Base-by-base conservation (phyloP, 768 basidiomycete genomes). In the Boletus speciosus region DNA sequence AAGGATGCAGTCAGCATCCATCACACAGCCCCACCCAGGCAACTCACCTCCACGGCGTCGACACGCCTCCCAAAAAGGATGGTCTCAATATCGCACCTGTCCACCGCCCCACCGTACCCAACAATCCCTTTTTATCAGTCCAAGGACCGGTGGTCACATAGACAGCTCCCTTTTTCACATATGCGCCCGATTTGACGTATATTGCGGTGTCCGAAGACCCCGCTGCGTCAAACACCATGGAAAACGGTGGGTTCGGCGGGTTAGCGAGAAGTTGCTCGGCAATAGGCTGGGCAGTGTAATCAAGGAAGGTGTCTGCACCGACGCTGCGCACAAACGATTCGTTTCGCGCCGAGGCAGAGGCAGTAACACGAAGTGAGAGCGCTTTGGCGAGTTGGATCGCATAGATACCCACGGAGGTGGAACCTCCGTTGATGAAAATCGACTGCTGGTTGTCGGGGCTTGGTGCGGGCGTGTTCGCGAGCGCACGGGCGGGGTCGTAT, bases 361-460 rank as follows among this genome's bases (percentile, higher is more conserved):
- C 80, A 2, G 79, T 72, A 5, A 90, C 86, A 4, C 57, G 71
- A 51, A 81, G 81, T 4, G 85, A 85, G 56, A 73, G 74, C 1
- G 80, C 76, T 63, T 89, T 90, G 8, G 88, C 86, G 10, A 90
- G 64, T 65, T 90, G 86, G 45, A 90, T 85, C 1, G 85, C 88
- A 59, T 79, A 79, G n/a, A 76, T 71, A 5, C 88, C 89, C 1
- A 89, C 85, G 12, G 82, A 71, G 1, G 84, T 81, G 47, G 83
- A 84, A 5, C 86, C 89, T 0, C 88, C 88, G 52, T 87, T 84
- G 61, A 92, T 73, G 59, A 90, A 79, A 4, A 91, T 71, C 2
- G 76, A 75, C 61, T 84, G 83, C 1, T 80, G 55, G 15, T 16
- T 7, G 25, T 40, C 8, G 1, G 51, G n/a, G 0, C 49, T 27